Conservation (phyloP, 768 basidiomycete species). For the Tulasnella sp. region DNA sequence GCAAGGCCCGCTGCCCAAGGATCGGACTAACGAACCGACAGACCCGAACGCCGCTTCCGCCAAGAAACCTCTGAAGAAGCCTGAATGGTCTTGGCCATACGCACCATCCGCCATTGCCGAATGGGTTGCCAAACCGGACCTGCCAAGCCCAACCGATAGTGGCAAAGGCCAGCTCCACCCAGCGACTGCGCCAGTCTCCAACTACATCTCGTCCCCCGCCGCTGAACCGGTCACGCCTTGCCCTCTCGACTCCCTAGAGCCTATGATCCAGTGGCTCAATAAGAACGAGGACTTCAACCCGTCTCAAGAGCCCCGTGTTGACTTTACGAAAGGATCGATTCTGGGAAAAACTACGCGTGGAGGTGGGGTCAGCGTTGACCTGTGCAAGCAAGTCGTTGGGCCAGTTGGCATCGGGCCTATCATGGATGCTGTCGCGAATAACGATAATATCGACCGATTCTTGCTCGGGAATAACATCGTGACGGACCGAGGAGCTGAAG, state of each 20-base stretch:
- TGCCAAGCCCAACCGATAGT: neutral
- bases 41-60: neutral
- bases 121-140: neutral
- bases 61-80: neutral
- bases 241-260: conserved; percentile 8
- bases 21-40: neutral
- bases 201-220: conserved; percentile 15
- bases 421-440: conserved; percentile 22
- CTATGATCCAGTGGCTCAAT: conserved; percentile 22
- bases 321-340: conserved; percentile 22
- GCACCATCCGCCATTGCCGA: neutral
- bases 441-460: conserved; percentile 20
- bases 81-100: neutral
- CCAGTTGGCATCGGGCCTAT: conserved; percentile 20
- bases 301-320: conserved; percentile 20
- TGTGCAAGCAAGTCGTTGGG: conserved; percentile 23
- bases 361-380: conserved; percentile 19
- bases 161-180: neutral
- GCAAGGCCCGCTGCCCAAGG: neutral
- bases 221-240: conserved; percentile 23
- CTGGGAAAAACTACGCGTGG: conserved; percentile 22
- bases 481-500: conserved; percentile 14
- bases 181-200: neutral
- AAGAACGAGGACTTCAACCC: conserved; percentile 18
- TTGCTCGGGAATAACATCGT: conserved; percentile 22